Evolutionary conservation across 2,329 filamentous ascomycete species (phyloP).

Genomic region (Alternaria triticina): DNA sequence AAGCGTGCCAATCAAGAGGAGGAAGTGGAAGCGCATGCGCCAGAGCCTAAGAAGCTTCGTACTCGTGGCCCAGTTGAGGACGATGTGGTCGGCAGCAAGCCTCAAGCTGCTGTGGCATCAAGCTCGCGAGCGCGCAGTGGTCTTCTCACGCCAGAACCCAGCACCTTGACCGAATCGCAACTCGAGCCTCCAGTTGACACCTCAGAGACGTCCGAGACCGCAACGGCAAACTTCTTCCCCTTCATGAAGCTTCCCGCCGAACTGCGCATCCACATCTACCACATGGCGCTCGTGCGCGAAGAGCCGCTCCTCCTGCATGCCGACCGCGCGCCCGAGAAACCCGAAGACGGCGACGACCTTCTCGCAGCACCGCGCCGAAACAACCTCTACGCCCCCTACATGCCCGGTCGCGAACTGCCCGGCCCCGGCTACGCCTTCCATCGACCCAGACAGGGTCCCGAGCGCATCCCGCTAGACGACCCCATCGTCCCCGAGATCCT

Average conservation of each 20-base stretch:
- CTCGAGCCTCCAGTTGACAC: not conserved
- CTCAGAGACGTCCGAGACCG: not conserved
- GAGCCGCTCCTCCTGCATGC: conserved; percentile 40
- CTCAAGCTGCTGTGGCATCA: not conserved
- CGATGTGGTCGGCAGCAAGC: not conserved
- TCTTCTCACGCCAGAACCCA: conserved; percentile 31
- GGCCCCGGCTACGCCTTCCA: not conserved
- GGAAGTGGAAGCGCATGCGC: conserved; percentile 1
- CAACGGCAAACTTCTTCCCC: conserved; percentile 32
- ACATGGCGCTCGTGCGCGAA: conserved; percentile 42
- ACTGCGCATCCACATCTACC: conserved; percentile 54
- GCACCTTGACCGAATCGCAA: conserved; percentile 22
- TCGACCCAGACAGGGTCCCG: not conserved
- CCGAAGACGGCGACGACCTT: conserved; percentile 12
- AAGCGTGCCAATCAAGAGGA: not conserved
- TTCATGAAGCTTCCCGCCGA: conserved; percentile 56
- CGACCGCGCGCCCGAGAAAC: conserved; percentile 16
- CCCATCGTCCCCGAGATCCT: conserved; percentile 50
- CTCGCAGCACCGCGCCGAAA: not conserved
- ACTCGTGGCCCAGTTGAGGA: not conserved
- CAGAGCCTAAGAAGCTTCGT: conserved; percentile 10
- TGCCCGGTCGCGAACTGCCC: not conserved
- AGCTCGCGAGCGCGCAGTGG: conserved; percentile 10
- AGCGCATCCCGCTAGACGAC: conserved; percentile 26
- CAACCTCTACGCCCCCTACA: not conserved